Percentiles rank a stretch among this genome's conserved stretches.
Conservation (phyloP, 441 rosid species). For the Eruca vesicaria region DNA sequence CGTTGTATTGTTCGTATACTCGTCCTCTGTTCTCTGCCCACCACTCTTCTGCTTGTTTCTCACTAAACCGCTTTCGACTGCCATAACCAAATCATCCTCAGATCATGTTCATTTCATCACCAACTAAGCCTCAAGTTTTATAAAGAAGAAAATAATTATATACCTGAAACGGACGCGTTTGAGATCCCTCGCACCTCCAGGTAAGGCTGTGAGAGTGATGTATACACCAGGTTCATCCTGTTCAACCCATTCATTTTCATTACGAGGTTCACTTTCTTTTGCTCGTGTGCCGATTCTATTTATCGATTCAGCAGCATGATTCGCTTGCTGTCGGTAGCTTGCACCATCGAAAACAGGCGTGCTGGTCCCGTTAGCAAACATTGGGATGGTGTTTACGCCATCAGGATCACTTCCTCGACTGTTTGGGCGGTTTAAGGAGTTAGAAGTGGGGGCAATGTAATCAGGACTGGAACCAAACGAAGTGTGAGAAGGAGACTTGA, state of each 20-base stretch:
- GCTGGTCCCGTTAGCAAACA: constrained; percentile 52
- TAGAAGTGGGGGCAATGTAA: constrained; percentile 45
- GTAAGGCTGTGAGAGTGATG: constrained; percentile 77
- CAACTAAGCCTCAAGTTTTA: not conserved
- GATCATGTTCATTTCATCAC: not conserved
- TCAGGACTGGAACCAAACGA: constrained; percentile 55
- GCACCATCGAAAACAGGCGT: constrained; percentile 40
- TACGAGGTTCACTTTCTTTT: constrained; percentile 58
- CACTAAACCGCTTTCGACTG: constrained; percentile 89
- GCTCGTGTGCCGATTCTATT: constrained; percentile 39
- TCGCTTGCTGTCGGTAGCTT: constrained; percentile 28
- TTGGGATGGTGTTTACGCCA: constrained; percentile 37
- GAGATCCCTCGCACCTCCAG: constrained; percentile 84
- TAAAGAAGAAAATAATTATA: not conserved
- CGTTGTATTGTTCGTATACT: constrained; percentile 87
- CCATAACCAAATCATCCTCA: constrained; percentile 14
- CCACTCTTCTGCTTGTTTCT: constrained; percentile 96
- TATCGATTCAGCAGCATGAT: constrained; percentile 40
- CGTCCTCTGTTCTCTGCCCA: constrained; percentile 95
- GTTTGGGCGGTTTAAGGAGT: constrained; percentile 47
- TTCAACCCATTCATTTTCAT: constrained; percentile 88
- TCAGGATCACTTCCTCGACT: constrained; percentile 54
- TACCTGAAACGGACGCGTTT: constrained; percentile 98
- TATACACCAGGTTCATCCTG: constrained; percentile 98
- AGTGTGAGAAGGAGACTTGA: constrained; percentile 53